These are phyloP conservation scores for Fonsecaea multimorphosa DNA, from an alignment of 2,329 filamentous ascomycete genomes.

Conservation along the genomic window DNA sequence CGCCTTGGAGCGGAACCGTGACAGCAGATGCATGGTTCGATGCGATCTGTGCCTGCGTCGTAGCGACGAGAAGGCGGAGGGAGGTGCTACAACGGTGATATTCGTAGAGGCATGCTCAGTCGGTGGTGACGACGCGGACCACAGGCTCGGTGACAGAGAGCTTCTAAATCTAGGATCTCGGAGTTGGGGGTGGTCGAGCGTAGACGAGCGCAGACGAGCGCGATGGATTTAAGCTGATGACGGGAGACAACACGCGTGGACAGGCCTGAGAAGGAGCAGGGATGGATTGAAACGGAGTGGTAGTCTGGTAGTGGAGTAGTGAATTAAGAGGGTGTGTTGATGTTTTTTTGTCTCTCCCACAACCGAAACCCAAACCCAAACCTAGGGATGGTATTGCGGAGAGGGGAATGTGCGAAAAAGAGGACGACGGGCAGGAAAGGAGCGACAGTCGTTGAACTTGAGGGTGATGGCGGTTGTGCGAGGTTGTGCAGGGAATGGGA, in stretches of 20 bases:
- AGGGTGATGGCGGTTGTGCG: neutral
- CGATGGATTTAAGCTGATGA: constrained; percentile 24
- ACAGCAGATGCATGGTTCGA: constrained; percentile 35
- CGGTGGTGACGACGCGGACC: constrained; percentile 14
- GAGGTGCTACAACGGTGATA: constrained; percentile 29
- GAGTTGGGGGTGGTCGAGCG: constrained; percentile 16
- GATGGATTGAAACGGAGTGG: constrained; percentile 30
- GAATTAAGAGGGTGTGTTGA: constrained; percentile 15
- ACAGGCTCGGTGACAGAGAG: constrained; percentile 6
- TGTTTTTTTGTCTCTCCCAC: constrained; percentile 16
- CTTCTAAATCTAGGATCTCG: constrained; percentile 29
- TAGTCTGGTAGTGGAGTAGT: constrained; percentile 14
- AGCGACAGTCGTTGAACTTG: constrained; percentile 38
- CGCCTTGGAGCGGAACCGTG: constrained; percentile 31
- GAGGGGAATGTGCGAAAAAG: constrained; percentile 2
- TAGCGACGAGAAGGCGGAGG: constrained; percentile 29
- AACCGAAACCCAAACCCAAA: constrained; percentile 3
- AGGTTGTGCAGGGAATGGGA: constrained; percentile 10
- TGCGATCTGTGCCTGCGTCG: constrained; percentile 34
- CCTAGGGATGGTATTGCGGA: constrained; percentile 3
- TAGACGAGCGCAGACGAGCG: constrained; percentile 9
- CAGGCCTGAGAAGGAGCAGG: constrained; percentile 24
- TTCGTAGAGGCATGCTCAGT: constrained; percentile 35
- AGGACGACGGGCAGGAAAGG: constrained; percentile 38
- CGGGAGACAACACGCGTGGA: constrained; percentile 20